Evolutionary conservation across 2,329 filamentous ascomycete species (phyloP).

Genomic region (Cadophora gregata): DNA sequence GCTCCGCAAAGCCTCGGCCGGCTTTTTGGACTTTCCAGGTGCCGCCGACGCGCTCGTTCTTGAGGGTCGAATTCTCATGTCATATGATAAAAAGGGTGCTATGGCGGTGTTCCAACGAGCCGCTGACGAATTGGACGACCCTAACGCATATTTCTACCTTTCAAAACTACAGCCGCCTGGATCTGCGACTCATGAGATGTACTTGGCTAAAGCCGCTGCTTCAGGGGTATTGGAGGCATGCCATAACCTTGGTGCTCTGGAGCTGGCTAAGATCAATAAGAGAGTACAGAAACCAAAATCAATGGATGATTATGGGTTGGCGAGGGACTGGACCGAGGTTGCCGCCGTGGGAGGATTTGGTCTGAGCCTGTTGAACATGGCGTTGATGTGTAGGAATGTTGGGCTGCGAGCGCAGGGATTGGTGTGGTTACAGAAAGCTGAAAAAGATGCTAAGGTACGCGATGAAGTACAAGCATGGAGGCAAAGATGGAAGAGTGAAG

Average conservation of each 20-base stretch:
- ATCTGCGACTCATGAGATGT: constrained; percentile 34
- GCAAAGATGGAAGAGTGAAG: neutral
- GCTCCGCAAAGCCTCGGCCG: constrained; percentile 36
- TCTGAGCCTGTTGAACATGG: constrained; percentile 41
- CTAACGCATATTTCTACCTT: constrained; percentile 42
- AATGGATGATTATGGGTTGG: constrained; percentile 38
- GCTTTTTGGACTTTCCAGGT: constrained; percentile 36
- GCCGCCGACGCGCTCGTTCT: constrained; percentile 38
- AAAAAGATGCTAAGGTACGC: constrained; percentile 21
- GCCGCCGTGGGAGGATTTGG: constrained; percentile 39
- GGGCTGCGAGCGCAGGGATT: constrained; percentile 32
- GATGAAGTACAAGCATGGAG: constrained; percentile 18
- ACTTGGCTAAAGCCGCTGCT: constrained; percentile 42
- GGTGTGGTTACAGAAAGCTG: constrained; percentile 38
- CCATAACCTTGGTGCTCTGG: constrained; percentile 41
- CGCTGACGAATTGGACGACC: constrained; percentile 42
- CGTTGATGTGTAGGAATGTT: constrained; percentile 35
- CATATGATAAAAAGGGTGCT: constrained; percentile 32
- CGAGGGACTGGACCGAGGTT: constrained; percentile 41
- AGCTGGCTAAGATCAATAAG: constrained; percentile 32
- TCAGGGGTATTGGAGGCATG: constrained; percentile 42
- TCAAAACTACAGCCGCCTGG: constrained; percentile 32
- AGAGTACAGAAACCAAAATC: constrained; percentile 17
- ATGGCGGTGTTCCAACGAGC: constrained; percentile 39
- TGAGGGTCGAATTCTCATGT: constrained; percentile 36